phyloP scores from a whole-genome alignment of 2,329 filamentous ascomycete species.

The Cadophora malorum region DNA sequence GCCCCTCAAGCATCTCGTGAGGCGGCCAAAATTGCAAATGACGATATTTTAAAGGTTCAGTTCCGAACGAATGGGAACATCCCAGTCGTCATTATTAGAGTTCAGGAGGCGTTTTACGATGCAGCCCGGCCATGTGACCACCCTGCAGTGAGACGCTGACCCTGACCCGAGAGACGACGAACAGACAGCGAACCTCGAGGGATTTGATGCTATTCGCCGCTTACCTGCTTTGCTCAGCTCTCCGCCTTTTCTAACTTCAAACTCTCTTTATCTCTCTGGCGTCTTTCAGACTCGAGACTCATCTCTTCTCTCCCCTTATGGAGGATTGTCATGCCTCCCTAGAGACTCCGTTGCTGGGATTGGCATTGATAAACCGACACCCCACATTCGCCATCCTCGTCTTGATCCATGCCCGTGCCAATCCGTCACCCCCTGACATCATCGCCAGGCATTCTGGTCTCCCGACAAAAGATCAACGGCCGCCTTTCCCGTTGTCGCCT shows the following conservation, averaged over 20 bases:
- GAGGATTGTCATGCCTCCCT: not conserved
- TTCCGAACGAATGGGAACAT: slow-evolving; percentile 15
- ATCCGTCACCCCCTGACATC: slow-evolving; percentile 13
- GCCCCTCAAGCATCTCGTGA: not conserved
- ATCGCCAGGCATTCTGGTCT: slow-evolving; percentile 9
- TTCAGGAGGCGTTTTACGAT: slow-evolving; percentile 18
- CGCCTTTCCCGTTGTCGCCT: slow-evolving; percentile 20
- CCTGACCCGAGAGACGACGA: not conserved
- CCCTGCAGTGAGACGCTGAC: not conserved
- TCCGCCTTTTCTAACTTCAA: not conserved
- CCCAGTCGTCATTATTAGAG: slow-evolving; percentile 13
- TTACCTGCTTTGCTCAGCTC: not conserved
- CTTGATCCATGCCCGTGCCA: not conserved
- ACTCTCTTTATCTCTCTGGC: not conserved
- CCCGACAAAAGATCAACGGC: slow-evolving; percentile 14
- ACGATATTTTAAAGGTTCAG: not conserved
- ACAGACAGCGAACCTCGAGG: not conserved
- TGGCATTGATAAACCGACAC: slow-evolving; percentile 2
- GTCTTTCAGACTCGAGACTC: not conserved
- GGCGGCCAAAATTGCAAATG: slow-evolving; percentile 10
- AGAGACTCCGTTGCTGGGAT: not conserved
- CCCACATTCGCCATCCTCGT: not conserved
- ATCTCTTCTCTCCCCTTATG: not conserved
- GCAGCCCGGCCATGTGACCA: slow-evolving; percentile 14
- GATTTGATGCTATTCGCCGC: slow-evolving; percentile 3